Evolutionary conservation across 805 yeast genomes (phyloP), one percentile per base, ranked within the genome.

Genomic region (Wickerhamomyces tratensis): DNA sequence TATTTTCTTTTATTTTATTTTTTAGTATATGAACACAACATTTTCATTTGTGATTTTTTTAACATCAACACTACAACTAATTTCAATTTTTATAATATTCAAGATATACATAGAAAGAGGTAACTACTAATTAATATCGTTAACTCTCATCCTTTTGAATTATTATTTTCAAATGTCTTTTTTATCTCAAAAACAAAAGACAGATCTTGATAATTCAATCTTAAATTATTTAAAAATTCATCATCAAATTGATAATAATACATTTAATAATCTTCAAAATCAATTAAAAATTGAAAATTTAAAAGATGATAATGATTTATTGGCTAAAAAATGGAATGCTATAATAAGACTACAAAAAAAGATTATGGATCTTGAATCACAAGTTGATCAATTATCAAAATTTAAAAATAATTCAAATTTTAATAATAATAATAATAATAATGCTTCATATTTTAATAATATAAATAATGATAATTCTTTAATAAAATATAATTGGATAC

Each of bases 271-370:
- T 3, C 35, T 62, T 7, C 58, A 63, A 39, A 41, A 43, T 5
- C 58, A 41, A 48, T 49, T 49, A 43, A 44, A 42, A 38, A 43
- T 46, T 37, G 50, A 40, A 37, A 53, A 45, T 38, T 48, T 46
- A 29, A 53, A 33, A 15, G 56, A 45, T 35, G 64, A 58, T 27
- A 56, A 51, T 41, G 51, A 55, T 10, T 54, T 69, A 10, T 63
- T 86, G 35, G 86, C 82, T 50, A 82, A 81, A 61, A 89, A 88
- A 63, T 89, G 97, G 97, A 71, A 82, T 1, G 80, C 95, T 0
- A 91, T 89, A 5, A 69, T 86, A 31, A 67, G 95, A 38, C 67
- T 91, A 30, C 96, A 91, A 61, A 74, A 79, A 47, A 73, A 76
- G 52, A 79, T 82, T 37, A 64, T 82, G 44, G 91, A 81, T 41